A percentile compares a stretch with the other conserved stretches of the same genome.
Evolutionary conservation across 257 asterid genomes (phyloP).

Genomic region (Solanum appendiculatum): DNA sequence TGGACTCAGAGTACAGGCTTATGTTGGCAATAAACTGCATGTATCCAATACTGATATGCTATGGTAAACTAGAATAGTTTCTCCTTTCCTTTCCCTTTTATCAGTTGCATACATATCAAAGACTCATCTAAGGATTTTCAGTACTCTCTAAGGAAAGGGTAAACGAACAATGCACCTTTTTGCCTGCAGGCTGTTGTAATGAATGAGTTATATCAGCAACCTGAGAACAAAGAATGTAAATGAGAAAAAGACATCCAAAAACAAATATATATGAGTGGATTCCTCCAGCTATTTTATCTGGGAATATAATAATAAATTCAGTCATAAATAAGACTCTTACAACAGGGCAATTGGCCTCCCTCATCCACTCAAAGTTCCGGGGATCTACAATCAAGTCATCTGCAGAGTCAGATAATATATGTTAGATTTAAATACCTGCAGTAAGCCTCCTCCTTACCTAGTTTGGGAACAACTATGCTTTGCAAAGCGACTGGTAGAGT

Average conservation of each 20-base stretch:
- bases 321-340: constrained; percentile 28
- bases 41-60: not conserved
- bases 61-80: not conserved
- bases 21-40: not conserved
- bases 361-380: constrained; percentile 95
- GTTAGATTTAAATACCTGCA: not conserved
- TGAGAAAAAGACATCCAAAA: constrained; percentile 6
- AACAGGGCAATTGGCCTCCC: constrained; percentile 90
- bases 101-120: not conserved
- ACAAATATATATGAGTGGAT: not conserved
- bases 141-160: not conserved
- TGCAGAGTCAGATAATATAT: constrained; percentile 20
- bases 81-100: not conserved
- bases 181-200: constrained; percentile 97
- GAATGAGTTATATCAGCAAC: constrained; percentile 97
- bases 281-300: not conserved
- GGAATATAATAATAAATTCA: not conserved
- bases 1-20: not conserved
- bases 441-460: not conserved
- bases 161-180: constrained; percentile 42
- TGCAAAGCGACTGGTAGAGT: not conserved
- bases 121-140: not conserved
- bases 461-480: not conserved
- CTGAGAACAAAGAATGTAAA: constrained; percentile 22
- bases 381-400: constrained; percentile 98